Evolutionary conservation across 108 stramenopile genomes (phyloP), one percentile per base, ranked within the genome.

Genomic region (Schizochytrium sp.): DNA sequence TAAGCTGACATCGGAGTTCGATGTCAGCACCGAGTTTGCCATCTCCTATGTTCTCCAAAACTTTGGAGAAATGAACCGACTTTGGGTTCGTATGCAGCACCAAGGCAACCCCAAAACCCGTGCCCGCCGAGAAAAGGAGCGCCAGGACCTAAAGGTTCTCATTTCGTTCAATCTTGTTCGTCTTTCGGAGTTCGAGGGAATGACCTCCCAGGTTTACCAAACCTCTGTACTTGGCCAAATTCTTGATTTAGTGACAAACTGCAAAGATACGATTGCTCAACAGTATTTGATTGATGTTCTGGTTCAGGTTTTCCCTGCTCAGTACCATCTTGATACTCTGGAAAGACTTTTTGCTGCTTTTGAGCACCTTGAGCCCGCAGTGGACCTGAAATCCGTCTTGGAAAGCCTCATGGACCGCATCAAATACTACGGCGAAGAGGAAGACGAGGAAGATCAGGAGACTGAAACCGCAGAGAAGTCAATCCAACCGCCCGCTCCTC

Each of bases 71-170:
- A 97, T 97, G 93, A 99, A 99, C 93, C 96, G 97, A 47, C 94
- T 99, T 46, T 99, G 99, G 99, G 98, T 99, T 3, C 97, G 99
- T 44, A 96, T 99, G 91, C 98, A 98, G 94, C 95, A 96, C 87
- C 90, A 92, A 72, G 93, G 87, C 42, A 53, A 56, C 61, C 28
- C 10, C 61, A 97, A 97, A 88, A 93, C 94, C 46, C 93, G 96
- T 50, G 96, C 96, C 83, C 94, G 95, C 69, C 95, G 98, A 44
- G 98, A 98, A 90, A 96, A 96, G 53, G 98, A 99, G 90, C 96
- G 99, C 53, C 96, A 97, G 61, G 98, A 99, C 61, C 95, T 99
- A 45, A 92, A 97, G 58, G 95, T 98, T 64, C 92, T 99, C 73
- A 98, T 99, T 42, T 98, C 98, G 40, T 97, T 98, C 87, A 99